These are phyloP conservation scores for Schizonepeta tenuifolia DNA, from an alignment of 257 asterid genomes.

Conservation along the genomic window DNA sequence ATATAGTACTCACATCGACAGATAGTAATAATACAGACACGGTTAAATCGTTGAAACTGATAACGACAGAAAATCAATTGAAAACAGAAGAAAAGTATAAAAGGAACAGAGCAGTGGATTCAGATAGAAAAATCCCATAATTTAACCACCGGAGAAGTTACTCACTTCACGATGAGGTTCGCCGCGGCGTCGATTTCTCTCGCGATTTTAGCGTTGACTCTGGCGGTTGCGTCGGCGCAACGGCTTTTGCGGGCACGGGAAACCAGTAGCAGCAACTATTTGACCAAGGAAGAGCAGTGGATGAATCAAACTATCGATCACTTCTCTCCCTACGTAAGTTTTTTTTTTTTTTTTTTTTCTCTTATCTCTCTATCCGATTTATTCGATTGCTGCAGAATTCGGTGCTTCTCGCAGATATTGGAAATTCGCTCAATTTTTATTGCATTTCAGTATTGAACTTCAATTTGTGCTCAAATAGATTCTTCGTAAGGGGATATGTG, in stretches of 20 bases:
- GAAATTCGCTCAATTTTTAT: constrained; percentile 1
- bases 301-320: constrained; percentile 85
- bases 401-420: constrained; percentile 3
- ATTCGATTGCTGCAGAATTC: constrained; percentile 2
- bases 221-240: constrained; percentile 38
- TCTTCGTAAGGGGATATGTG: background rate
- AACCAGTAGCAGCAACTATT: constrained; percentile 43
- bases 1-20: too few species aligned
- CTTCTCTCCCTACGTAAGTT: constrained; percentile 84
- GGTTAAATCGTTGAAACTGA: too few species aligned
- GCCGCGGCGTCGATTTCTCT: constrained; percentile 16
- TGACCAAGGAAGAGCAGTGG: constrained; percentile 73
- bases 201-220: constrained; percentile 22
- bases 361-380: background rate
- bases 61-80: background rate
- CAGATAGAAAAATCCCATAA: constrained; percentile 1
- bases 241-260: constrained; percentile 44
- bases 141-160: constrained; percentile 2
- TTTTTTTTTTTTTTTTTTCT: background rate
- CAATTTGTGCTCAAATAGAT: constrained; percentile 17
- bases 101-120: background rate
- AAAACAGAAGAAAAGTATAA: background rate
- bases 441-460: background rate
- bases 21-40: too few species aligned
- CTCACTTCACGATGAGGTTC: constrained; percentile 37